A percentile compares a stretch with the other conserved stretches of the same genome.
Evolutionary conservation across 2,329 filamentous ascomycete species (phyloP).

Genomic region (Aspergillus ochraceoroseus): DNA sequence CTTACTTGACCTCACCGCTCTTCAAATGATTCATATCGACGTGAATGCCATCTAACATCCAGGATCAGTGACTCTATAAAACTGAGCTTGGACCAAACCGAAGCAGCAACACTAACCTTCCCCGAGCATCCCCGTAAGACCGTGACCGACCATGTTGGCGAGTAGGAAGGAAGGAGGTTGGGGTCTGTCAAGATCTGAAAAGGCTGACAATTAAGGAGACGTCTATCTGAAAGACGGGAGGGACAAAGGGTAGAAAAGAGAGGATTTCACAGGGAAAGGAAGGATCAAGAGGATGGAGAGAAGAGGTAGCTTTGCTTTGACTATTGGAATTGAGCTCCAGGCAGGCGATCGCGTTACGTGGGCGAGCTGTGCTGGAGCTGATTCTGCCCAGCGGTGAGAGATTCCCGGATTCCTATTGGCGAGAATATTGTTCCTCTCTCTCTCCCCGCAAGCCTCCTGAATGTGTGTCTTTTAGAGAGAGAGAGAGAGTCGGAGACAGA

Average conservation of each 20-base stretch:
- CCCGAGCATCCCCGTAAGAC: conserved; percentile 42
- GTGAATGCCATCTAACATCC: conserved; percentile 83
- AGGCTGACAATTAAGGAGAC: not conserved
- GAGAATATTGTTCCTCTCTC: not conserved
- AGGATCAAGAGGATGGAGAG: conserved; percentile 19
- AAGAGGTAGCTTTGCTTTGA: no score
- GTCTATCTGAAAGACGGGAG: not conserved
- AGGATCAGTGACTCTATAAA: conserved; percentile 18
- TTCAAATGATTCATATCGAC: conserved; percentile 98
- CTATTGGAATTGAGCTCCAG: no score
- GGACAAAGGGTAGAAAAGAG: conserved; percentile 7
- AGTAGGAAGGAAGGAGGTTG: conserved; percentile 1
- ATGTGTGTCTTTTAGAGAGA: no score
- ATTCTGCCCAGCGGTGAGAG: conserved; percentile 22
- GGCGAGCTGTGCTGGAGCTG: conserved; percentile 19
- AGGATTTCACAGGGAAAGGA: conserved; percentile 12
- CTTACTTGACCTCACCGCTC: conserved; percentile 98
- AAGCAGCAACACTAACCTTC: conserved; percentile 38
- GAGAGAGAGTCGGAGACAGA: no score
- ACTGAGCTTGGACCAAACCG: conserved; percentile 7
- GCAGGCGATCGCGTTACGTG: conserved; percentile 32
- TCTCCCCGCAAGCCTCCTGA: conserved; percentile 23
- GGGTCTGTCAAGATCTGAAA: not conserved
- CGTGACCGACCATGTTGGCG: conserved; percentile 40
- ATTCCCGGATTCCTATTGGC: conserved; percentile 13